Base-by-base conservation (phyloP, 495 filamentous ascomycete genomes). In the Sordaria brevicollis region DNA sequence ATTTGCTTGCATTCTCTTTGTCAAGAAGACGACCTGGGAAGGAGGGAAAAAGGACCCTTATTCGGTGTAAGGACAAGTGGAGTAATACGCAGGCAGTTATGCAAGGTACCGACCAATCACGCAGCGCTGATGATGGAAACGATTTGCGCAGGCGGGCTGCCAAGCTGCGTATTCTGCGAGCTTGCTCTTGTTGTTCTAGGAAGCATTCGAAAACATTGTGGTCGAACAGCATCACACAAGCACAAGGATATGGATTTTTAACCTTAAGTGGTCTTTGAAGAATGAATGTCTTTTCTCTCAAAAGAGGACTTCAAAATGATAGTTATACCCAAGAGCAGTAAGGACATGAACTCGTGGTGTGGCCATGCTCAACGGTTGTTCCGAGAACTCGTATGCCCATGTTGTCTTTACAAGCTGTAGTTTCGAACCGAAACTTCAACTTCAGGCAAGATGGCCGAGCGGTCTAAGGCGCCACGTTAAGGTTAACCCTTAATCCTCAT, bases 401-500 rank as follows among this genome's bases (percentile, higher is more conserved):
- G 2, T 11, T 17, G 2, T 6, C 1, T 15, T 8, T 31, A 57
- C 1, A 31, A 7, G 0, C 2, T 1, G 0, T 3, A 7, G 11
- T 1, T 57, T 13, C 8, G 5, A 57, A 5, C 0, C 11, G 2
- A 57, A 57, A 0, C 1, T 29, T 7, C 21, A 57, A 29, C 11
- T 6, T 29, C 3, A 6, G 49, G 49, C 49, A 57, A 57, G 49
- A 57, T 57, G 49, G 49, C 49, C 49, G 49, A 57, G 49, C 49
- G 49, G 49, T 57, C 49, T 57, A 57, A 57, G 49, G 49, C 49
- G 49, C 49, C 49, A 57, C 49, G 41, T 49, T 49, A 49, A 49
- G 41, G 41, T 49, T 49, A 49, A 49, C 41, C 41, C 41, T 57
- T 57, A 57, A 57, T 57, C 41, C 41, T 49, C 41, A 49, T 49